phyloP scores from a whole-genome alignment of 108 stramenopile genomes.

The Nannochloropsis oceanica region DNA sequence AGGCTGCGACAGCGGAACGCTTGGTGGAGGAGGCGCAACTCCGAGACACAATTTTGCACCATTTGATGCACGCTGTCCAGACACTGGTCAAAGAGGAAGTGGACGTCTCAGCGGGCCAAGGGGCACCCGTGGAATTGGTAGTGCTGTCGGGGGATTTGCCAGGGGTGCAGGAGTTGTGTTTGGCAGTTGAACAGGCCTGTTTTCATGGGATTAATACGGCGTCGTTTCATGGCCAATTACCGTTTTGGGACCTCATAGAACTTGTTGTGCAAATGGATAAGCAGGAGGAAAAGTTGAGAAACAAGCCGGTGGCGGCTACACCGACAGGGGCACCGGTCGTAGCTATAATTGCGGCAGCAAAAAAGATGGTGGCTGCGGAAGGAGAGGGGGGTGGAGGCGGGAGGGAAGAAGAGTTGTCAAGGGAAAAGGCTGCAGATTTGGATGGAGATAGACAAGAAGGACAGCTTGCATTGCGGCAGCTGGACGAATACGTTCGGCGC shows the following conservation, averaged over 20 bases:
- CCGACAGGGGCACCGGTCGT: no score
- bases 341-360: background rate
- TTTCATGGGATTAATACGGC: background rate
- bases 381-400: background rate
- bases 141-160: background rate
- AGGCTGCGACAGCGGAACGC: background rate
- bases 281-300: no score
- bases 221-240: background rate
- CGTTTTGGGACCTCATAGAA: background rate
- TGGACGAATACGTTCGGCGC: background rate
- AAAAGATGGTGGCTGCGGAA: background rate
- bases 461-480: background rate
- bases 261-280: no score
- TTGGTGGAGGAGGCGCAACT: background rate
- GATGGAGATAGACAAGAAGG: background rate
- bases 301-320: no score
- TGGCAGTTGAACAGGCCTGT: background rate
- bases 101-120: background rate
- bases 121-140: background rate
- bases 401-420: background rate
- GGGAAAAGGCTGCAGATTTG: background rate
- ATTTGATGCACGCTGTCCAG: background rate
- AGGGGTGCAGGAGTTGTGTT: background rate
- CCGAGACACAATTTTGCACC: background rate
- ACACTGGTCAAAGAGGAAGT: background rate